Evolutionary conservation across 2,329 filamentous ascomycete genomes (phyloP).

Genomic region (Alternaria sp.): DNA sequence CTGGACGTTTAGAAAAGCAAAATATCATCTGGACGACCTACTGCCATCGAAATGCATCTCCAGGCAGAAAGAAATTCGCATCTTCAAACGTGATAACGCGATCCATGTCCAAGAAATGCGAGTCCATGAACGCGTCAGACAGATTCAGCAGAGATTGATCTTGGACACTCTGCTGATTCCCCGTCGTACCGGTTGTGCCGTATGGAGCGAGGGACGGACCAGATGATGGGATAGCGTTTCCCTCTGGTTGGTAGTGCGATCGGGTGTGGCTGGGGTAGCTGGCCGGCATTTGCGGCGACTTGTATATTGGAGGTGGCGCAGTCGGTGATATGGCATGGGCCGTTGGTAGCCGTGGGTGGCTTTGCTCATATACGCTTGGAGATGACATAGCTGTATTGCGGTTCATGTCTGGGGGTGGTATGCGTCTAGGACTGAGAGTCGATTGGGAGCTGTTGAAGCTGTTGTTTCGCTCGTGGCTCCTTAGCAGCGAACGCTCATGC

Average conservation of each 20-base stretch:
- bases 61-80: conserved; percentile 45
- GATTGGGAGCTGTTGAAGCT: conserved; percentile 30
- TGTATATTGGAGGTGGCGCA: conserved; percentile 7
- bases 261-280: conserved; percentile 9
- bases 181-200: neutral
- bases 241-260: conserved; percentile 12
- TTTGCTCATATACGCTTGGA: conserved; percentile 15
- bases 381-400: conserved; percentile 11
- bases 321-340: conserved; percentile 7
- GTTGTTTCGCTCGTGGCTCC: conserved; percentile 18
- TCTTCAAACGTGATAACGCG: conserved; percentile 50
- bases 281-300: neutral
- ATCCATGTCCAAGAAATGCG: conserved; percentile 47
- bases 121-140: conserved; percentile 46
- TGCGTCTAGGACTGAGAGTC: conserved; percentile 24
- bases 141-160: conserved; percentile 44
- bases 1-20: too few species aligned
- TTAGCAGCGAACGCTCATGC: conserved; percentile 6
- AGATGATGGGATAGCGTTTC: conserved; percentile 2
- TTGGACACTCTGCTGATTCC: conserved; percentile 33
- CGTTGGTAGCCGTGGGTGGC: neutral
- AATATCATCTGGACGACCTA: neutral
- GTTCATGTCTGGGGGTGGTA: conserved; percentile 14
- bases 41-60: conserved; percentile 42
- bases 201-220: conserved; percentile 6